phyloP scores from a whole-genome alignment of 208 protist species.

The Naegleria lovaniensis region DNA sequence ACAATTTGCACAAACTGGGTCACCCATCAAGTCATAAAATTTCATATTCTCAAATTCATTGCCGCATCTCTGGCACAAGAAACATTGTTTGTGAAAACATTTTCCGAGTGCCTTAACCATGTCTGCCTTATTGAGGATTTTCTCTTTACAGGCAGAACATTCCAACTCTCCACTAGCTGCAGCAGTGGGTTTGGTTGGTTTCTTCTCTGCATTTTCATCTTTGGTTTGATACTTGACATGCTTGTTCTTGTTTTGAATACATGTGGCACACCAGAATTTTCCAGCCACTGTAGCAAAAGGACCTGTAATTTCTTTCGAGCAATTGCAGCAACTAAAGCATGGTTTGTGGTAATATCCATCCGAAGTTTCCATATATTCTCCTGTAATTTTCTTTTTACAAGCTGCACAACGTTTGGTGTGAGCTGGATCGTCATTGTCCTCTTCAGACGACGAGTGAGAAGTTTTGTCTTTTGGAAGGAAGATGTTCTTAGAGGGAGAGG shows the following conservation, averaged over 20 bases:
- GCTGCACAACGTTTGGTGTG: not conserved
- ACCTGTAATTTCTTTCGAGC: not conserved
- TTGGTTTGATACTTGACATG: not conserved
- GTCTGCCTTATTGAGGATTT: not conserved
- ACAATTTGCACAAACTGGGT: constrained; percentile 6
- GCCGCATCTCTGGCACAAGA: not conserved
- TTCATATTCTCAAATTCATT: constrained; percentile 17
- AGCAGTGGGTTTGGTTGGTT: too few species aligned
- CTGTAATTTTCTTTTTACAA: constrained; percentile 9
- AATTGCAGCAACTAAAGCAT: not conserved
- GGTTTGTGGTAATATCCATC: not conserved
- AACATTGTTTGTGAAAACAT: not conserved
- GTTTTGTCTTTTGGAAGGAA: not conserved
- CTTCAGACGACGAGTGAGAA: not conserved
- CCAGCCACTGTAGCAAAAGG: not conserved
- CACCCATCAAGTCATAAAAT: not conserved
- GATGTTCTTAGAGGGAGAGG: not conserved
- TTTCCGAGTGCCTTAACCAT: not conserved
- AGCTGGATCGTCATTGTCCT: not conserved
- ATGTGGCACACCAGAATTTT: not conserved
- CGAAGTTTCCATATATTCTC: not conserved
- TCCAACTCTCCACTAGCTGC: not conserved
- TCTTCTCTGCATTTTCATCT: not conserved
- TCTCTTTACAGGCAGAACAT: not conserved
- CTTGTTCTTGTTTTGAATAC: not conserved